Evolutionary conservation across 2,329 filamentous ascomycete genomes (phyloP), one percentile per base, ranked within the genome.

Genomic region (Fusarium marasasianum): DNA sequence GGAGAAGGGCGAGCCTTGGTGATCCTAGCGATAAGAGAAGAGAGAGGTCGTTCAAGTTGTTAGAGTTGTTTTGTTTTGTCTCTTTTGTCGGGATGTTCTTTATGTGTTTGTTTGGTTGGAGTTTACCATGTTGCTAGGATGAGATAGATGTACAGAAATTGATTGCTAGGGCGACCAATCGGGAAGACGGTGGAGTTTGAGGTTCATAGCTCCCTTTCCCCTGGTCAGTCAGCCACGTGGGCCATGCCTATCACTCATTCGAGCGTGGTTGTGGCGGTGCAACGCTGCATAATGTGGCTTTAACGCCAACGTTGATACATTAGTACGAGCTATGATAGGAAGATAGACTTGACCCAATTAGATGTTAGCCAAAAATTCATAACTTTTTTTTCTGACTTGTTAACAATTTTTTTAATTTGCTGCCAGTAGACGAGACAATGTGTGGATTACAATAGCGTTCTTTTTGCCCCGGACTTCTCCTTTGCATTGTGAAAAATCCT

Each of bases 81-180:
- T 59, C 29, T 11, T 57, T 43, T 35, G 41, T 40, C 60, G 41
- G n/a, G 14, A 31, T 60, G 31, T 63, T 58, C 24, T 17, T 31
- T 31, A 37, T 57, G 29, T 37, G 56, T 33, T 33, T 56, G 26
- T 38, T 48, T 51, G 20, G 38, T 61, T 58, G 57, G 44, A 48
- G 54, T 66, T 59, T n/a, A 48, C 9, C 31, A 50, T 14, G 38
- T 58, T 18, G 38, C 17, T 33, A 51, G 24, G 50, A 64, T 55
- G 31, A n/a, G 56, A 64, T 50, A 17, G 33, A 35, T 17, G 33
- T 35, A 57, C 40, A 29, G 20, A 62, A 31, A 61, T 60, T 62
- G 55, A 37, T 37, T 37, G 35, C 29, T 60, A 55, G 31, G 63
- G 63, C 64, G 67, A 44, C 76, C 75, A 78, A 78, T 78, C 76